phyloP scores from a whole-genome alignment of 371 early-diverging fungal genomes.

The Fennellomyces sp. region DNA sequence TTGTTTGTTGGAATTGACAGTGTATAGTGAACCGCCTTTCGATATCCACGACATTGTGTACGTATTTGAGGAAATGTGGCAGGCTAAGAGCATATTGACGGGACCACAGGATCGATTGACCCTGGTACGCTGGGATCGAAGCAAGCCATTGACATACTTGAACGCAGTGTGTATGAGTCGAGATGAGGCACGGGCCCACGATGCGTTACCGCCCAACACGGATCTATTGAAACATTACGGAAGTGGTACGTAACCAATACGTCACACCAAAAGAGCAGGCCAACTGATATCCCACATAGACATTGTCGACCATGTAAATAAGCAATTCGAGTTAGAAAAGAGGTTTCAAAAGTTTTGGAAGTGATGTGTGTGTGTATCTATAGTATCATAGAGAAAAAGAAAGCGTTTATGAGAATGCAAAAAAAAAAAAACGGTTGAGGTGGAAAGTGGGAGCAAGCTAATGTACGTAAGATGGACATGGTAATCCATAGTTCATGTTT shows the following conservation, averaged over 20 bases:
- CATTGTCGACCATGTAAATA: conserved; percentile 17
- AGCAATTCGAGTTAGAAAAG: conserved; percentile 11
- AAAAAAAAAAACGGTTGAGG: conserved; percentile 1
- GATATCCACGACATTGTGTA: conserved; percentile 75
- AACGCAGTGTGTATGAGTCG: conserved; percentile 83
- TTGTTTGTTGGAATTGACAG: neutral
- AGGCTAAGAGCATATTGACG: conserved; percentile 73
- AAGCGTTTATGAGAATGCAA: neutral
- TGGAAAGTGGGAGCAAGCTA: neutral
- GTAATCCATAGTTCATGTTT: neutral
- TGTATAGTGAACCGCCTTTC: conserved; percentile 25
- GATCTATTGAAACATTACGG: conserved; percentile 33
- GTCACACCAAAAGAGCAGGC: too few species aligned
- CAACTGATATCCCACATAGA: conserved; percentile 15
- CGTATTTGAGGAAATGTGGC: conserved; percentile 86
- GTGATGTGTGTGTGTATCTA: neutral
- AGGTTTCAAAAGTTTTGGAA: conserved; percentile 17
- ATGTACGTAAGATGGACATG: conserved; percentile 6
- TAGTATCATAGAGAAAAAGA: neutral
- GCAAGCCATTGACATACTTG: conserved; percentile 61
- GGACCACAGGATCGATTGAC: conserved; percentile 73
- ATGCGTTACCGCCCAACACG: conserved; percentile 27
- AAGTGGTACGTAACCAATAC: conserved; percentile 13
- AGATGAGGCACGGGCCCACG: conserved; percentile 66
- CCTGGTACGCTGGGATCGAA: conserved; percentile 75